Conservation (phyloP, 768 basidiomycete species). For the Xerocomus spinulosus region DNA sequence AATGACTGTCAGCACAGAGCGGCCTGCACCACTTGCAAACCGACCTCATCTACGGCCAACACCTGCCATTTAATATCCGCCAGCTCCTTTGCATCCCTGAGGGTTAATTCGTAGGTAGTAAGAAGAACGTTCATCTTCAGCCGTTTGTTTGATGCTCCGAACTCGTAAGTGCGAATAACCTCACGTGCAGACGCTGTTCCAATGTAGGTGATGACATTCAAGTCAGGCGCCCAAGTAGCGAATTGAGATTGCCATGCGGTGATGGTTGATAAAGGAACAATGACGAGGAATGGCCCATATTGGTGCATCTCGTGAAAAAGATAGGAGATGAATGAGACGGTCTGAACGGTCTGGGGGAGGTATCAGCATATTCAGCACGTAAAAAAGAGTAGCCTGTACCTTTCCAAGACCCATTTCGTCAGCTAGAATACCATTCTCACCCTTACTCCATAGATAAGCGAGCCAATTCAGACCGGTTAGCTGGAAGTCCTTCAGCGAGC, state of each 20-base stretch:
- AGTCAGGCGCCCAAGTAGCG: constrained; percentile 88
- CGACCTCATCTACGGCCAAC: constrained; percentile 90
- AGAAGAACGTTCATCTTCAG: constrained; percentile 96
- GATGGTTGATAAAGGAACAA: constrained; percentile 96
- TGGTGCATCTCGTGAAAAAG: constrained; percentile 90
- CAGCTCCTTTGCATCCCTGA: constrained; percentile 86
- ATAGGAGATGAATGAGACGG: constrained; percentile 90
- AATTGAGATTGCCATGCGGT: constrained; percentile 98
- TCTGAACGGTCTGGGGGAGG: constrained; percentile 77
- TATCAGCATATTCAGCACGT: constrained; percentile 10
- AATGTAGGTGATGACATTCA: constrained; percentile 96
- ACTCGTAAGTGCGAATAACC: constrained; percentile 90
- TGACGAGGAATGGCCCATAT: constrained; percentile 95
- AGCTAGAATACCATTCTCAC: constrained; percentile 94
- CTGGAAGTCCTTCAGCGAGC: constrained; percentile 95
- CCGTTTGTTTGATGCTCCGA: constrained; percentile 81
- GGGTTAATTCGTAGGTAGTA: constrained; percentile 93
- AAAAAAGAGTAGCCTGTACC: constrained; percentile 34
- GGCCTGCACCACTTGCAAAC: constrained; percentile 13
- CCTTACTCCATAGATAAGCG: constrained; percentile 92
- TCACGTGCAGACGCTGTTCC: constrained; percentile 84
- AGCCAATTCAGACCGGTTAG: constrained; percentile 98
- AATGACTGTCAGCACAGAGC: constrained; percentile 13
- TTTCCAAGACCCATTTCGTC: constrained; percentile 99
- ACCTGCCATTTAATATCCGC: constrained; percentile 97